phyloP scores from a whole-genome alignment of 2,329 filamentous ascomycete genomes.

The Lachnellula arida region DNA sequence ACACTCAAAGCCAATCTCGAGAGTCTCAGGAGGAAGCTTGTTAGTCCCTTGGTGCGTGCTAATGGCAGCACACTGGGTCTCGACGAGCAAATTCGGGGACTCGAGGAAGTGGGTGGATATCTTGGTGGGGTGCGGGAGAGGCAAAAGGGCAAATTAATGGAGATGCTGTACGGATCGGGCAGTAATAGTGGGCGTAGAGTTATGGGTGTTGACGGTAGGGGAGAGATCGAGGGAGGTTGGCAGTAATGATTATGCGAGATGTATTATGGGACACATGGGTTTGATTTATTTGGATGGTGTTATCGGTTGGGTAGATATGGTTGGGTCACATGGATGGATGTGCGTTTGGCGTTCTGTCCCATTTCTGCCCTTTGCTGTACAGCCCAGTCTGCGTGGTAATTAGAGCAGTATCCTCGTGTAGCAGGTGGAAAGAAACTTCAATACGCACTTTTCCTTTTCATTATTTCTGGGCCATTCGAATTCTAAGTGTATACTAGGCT shows the following conservation, averaged over 20 bases:
- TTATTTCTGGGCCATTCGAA: no score
- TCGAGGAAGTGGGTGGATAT: constrained; percentile 75
- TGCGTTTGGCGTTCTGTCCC: neutral
- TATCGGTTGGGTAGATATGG: neutral
- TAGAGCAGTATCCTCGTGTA: neutral
- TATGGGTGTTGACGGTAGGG: constrained; percentile 3
- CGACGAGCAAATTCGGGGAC: constrained; percentile 78
- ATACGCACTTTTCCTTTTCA: neutral
- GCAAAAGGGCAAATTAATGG: constrained; percentile 80
- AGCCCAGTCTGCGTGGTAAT: neutral
- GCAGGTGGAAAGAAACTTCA: neutral
- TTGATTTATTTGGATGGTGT: neutral
- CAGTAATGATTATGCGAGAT: constrained; percentile 5
- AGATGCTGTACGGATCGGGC: constrained; percentile 62
- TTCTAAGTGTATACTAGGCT: no score
- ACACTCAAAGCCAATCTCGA: constrained; percentile 84
- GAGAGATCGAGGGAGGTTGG: constrained; percentile 11
- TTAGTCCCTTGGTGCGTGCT: constrained; percentile 73
- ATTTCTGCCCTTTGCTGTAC: neutral
- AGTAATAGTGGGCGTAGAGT: constrained; percentile 17
- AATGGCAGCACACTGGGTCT: constrained; percentile 67
- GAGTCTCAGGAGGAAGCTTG: constrained; percentile 74
- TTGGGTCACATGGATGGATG: neutral
- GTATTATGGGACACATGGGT: no score
- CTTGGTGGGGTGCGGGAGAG: constrained; percentile 68